phyloP scores from a whole-genome alignment of 805 yeast genomes.

The Cyberlindnera maritima region DNA sequence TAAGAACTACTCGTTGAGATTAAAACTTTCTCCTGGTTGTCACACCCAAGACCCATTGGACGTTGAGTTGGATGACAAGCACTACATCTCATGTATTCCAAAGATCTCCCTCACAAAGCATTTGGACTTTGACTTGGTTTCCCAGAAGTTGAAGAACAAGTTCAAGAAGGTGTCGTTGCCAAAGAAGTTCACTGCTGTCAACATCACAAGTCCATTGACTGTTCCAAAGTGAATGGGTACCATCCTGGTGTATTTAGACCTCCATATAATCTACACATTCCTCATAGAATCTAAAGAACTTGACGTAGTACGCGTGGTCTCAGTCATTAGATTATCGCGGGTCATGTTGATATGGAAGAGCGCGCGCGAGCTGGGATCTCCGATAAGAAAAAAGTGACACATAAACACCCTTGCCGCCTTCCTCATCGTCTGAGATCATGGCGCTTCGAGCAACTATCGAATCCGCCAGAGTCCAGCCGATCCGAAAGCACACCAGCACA shows the following conservation, averaged over 20 bases:
- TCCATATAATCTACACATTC: too few species aligned
- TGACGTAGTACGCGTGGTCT: too few species aligned
- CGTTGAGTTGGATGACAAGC: slow-evolving; percentile 93
- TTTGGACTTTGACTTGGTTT: slow-evolving; percentile 85
- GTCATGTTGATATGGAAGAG: too few species aligned
- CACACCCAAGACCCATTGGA: slow-evolving; percentile 97
- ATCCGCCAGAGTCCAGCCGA: too few species aligned
- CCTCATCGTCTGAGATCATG: too few species aligned
- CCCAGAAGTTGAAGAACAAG: slow-evolving; percentile 74
- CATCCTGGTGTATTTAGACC: background rate
- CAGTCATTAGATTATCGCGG: too few species aligned
- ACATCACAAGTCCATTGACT: slow-evolving; percentile 64
- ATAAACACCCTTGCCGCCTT: too few species aligned
- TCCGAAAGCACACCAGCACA: too few species aligned
- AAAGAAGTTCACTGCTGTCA: slow-evolving; percentile 85
- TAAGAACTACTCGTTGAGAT: slow-evolving; percentile 84
- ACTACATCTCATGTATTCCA: slow-evolving; percentile 94
- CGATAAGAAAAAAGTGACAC: too few species aligned
- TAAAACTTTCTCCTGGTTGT: slow-evolving; percentile 96
- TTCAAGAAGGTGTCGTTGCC: slow-evolving; percentile 89
- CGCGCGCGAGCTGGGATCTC: too few species aligned
- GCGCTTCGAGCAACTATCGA: too few species aligned
- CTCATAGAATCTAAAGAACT: too few species aligned
- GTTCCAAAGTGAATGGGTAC: slow-evolving; percentile 16
- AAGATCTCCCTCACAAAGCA: slow-evolving; percentile 88